Percentiles rank a stretch among this genome's conserved stretches.
phyloP scores from a whole-genome alignment of 1,284 basidiomycete species.

The Amylostereum chailletii region DNA sequence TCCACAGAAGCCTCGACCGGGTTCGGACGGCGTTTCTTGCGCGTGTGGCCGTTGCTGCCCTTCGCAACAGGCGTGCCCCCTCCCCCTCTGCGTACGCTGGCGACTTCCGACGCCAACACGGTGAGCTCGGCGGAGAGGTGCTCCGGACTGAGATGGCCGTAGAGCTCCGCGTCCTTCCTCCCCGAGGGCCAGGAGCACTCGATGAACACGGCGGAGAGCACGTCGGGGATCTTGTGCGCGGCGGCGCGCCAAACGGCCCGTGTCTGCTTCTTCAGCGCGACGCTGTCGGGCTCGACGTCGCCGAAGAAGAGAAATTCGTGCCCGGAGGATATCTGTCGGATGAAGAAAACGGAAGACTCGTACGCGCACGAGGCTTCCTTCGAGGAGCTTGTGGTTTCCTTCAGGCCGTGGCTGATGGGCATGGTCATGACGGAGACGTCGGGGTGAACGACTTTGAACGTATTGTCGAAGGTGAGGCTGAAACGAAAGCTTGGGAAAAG shows the following conservation, averaged over 20 bases:
- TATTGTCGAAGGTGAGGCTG: conserved; percentile 27
- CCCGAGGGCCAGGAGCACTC: conserved; percentile 77
- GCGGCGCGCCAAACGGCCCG: conserved; percentile 63
- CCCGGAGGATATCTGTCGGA: conserved; percentile 48
- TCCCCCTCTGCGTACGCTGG: conserved; percentile 28
- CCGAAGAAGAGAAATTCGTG: conserved; percentile 79
- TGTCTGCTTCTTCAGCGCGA: conserved; percentile 49
- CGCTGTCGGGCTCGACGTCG: conserved; percentile 71
- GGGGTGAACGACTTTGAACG: conserved; percentile 43
- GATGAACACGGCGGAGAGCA: conserved; percentile 65
- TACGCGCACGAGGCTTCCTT: conserved; percentile 41
- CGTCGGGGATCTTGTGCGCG: conserved; percentile 56
- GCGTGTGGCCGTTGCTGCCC: conserved; percentile 9
- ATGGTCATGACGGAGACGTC: conserved; percentile 58
- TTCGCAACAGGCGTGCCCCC: not conserved
- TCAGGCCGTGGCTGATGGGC: conserved; percentile 64
- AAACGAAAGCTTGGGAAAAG: not conserved
- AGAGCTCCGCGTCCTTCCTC: conserved; percentile 50
- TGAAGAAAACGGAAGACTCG: conserved; percentile 68
- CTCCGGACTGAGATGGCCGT: conserved; percentile 70
- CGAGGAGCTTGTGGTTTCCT: conserved; percentile 26
- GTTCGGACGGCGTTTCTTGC: conserved; percentile 40
- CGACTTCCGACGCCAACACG: conserved; percentile 56
- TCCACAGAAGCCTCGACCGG: conserved; percentile 21
- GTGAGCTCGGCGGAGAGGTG: conserved; percentile 63